A percentile compares a stretch with the other conserved stretches of the same genome.
These are phyloP conservation scores for Spathaspora sp. DNA, from an alignment of 1,139 yeast species.

Conservation along the genomic window DNA sequence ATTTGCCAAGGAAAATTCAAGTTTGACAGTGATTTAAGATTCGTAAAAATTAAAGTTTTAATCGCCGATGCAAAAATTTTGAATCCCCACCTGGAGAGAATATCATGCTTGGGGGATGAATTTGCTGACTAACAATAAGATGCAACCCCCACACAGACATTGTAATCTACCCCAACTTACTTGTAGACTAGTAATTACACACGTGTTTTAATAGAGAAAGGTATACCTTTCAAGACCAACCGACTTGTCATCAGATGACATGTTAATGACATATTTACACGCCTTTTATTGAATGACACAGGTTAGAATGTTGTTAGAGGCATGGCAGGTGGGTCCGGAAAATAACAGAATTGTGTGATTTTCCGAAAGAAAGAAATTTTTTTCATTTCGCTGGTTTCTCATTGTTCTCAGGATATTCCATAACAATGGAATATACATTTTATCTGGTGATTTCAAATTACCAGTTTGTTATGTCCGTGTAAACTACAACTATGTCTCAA, in stretches of 20 bases:
- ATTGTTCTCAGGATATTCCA: neutral
- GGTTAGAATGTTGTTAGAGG: neutral
- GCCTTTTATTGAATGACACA: neutral
- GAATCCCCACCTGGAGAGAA: neutral
- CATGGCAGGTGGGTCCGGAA: conserved; percentile 1
- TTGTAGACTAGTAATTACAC: neutral
- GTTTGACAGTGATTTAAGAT: neutral
- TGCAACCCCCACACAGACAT: neutral
- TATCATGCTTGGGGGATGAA: neutral
- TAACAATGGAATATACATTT: neutral
- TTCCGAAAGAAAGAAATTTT: neutral
- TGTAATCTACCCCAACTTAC: neutral
- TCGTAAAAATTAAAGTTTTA: neutral
- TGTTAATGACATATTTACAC: neutral
- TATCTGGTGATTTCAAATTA: neutral
- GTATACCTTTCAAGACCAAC: neutral
- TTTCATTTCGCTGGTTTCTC: neutral
- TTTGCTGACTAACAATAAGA: neutral
- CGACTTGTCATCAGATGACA: neutral
- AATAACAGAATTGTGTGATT: neutral
- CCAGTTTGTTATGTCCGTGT: neutral
- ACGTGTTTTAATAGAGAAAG: neutral
- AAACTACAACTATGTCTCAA: neutral
- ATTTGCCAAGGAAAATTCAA: neutral
- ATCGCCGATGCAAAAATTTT: neutral